Base-by-base conservation (phyloP, 192 early-diverging fungal genomes). In the Rhizophagus prolifer region DNA sequence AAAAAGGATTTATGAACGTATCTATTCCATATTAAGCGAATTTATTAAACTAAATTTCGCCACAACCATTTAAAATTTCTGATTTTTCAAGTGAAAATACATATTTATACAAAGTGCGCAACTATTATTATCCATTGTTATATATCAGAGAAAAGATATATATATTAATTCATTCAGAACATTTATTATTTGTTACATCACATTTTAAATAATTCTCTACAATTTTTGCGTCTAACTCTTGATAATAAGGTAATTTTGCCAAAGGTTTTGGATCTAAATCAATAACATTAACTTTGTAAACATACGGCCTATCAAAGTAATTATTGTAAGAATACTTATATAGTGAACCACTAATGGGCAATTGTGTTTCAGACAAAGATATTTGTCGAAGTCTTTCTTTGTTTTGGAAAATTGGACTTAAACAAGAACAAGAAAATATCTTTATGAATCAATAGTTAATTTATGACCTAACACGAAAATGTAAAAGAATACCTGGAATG, bases 231-330 rank as follows among this genome's bases (percentile, higher is more conserved):
- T 75, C 74, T 44, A 75, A 60, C 1, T 75, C 36, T 64, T 63
- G 14, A 75, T 75, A 75, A 64, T 75, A 75, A 38, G 19, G 10
- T 25, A 75, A 25, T 65, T 75, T 75, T 14, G 36, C 25, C 21
- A 75, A 19, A 30, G 61, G 19, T 64, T 94, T 95, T 12, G 91
- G 87, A 77, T 95, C 94, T 26, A 92, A 79, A 79, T 95, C 94
- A 9, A 95, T 82, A 30, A 91, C 78, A 5, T 80, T 85, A 44
- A 92, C 75, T 54, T 81, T 86, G 75, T 88, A 90, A 2, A 70
- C 30, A 70, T 84, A 81, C 30, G 69, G 21, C 4, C 9, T 63
- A 9, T 31, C 6, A 54, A 65, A 14, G 10, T 14, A 14, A 31
- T 16, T 30, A 19, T 31, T 1, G 14, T 31, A 16, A 65, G 4